Evolutionary conservation across 1,284 basidiomycete genomes (phyloP).

Genomic region (Sanghuangporus weigelae): DNA sequence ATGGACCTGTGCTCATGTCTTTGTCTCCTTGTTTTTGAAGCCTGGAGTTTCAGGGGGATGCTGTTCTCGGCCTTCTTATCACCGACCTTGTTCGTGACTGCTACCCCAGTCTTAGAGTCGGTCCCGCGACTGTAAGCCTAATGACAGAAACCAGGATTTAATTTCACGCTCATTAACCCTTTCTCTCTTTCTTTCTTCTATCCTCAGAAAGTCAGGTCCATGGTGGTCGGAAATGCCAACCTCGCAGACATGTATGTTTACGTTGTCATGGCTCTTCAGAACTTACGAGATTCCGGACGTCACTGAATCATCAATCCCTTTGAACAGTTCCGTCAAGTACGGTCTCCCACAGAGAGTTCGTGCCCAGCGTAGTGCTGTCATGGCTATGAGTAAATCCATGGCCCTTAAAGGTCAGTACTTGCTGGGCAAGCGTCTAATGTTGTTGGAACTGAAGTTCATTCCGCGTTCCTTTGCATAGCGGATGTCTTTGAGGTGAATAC

Average conservation of each 20-base stretch:
- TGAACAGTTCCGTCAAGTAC: conserved; percentile 53
- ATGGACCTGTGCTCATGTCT: neutral
- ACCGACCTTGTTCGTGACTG: conserved; percentile 55
- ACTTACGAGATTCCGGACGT: neutral
- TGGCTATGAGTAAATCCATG: conserved; percentile 57
- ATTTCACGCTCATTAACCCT: neutral
- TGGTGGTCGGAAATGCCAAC: conserved; percentile 68
- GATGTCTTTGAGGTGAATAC: conserved; percentile 65
- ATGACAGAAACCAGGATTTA: neutral
- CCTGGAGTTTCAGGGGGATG: conserved; percentile 68
- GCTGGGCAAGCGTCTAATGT: neutral
- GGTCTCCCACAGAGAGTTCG: conserved; percentile 52
- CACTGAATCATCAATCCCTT: neutral
- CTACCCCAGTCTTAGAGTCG: conserved; percentile 66
- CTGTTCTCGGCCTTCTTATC: conserved; percentile 60
- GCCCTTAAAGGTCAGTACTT: conserved; percentile 58
- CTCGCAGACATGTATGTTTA: conserved; percentile 58
- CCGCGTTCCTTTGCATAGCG: conserved; percentile 35
- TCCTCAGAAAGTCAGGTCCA: conserved; percentile 61
- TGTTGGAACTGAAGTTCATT: neutral
- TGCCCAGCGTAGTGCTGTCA: conserved; percentile 63
- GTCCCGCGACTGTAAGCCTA: conserved; percentile 60
- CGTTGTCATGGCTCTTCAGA: neutral
- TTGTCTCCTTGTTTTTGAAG: conserved; percentile 30
- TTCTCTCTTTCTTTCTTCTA: neutral